Percentiles rank a stretch among this genome's conserved stretches.
Conservation (phyloP, 163 green algal genomes). For the Prototheca wickerhamii region DNA sequence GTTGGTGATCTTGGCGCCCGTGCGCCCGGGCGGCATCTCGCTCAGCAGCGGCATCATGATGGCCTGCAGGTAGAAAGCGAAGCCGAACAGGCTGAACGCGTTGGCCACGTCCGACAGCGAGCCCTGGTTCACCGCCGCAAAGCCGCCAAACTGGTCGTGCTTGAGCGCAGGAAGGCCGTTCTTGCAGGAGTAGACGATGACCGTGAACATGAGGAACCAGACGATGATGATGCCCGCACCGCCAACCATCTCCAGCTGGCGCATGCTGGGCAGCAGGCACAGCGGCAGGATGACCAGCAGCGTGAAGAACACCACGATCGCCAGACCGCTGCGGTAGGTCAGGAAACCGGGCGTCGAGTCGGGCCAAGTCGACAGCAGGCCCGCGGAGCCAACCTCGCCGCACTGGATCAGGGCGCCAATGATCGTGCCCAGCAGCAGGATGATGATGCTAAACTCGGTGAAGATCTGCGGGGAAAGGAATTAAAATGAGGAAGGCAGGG, state of each 20-base stretch:
- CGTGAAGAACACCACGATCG: constrained; percentile 2
- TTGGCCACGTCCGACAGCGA: constrained; percentile 29
- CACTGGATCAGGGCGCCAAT: constrained; percentile 9
- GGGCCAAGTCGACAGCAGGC: constrained; percentile 3
- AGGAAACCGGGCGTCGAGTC: not conserved
- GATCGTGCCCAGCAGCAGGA: constrained; percentile 10
- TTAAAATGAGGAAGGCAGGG: not conserved
- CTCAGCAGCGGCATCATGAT: constrained; percentile 62
- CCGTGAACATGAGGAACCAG: constrained; percentile 7
- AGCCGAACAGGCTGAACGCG: constrained; percentile 49
- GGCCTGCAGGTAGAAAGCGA: constrained; percentile 41
- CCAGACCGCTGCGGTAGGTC: not conserved
- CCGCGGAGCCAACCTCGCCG: constrained; percentile 7
- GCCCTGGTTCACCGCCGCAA: constrained; percentile 9
- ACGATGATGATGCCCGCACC: constrained; percentile 6
- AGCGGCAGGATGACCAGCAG: not conserved
- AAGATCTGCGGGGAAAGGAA: constrained; percentile 5
- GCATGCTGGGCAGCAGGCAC: constrained; percentile 3
- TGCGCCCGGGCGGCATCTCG: constrained; percentile 48
- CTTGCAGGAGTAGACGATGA: constrained; percentile 5
- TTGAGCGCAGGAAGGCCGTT: constrained; percentile 6
- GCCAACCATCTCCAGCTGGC: constrained; percentile 6
- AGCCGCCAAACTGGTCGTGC: not conserved
- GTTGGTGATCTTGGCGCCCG: constrained; percentile 26
- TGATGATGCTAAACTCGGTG: constrained; percentile 7